A percentile compares a stretch with the other conserved stretches of the same genome.
These are phyloP conservation scores for Tephrocybe sp. DNA, from an alignment of 768 basidiomycete genomes.

Conservation along the genomic window DNA sequence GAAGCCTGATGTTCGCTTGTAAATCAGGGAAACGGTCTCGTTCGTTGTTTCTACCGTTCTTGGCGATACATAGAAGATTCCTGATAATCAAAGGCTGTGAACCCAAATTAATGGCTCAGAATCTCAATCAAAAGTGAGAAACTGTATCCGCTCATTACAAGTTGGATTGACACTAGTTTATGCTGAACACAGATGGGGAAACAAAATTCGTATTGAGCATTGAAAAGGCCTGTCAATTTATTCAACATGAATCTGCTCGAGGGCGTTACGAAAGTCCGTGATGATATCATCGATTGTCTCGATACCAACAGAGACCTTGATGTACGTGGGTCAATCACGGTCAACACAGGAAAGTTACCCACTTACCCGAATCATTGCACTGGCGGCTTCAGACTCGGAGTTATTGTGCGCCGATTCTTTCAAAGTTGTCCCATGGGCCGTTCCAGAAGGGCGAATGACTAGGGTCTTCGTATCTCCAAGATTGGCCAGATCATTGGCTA, in stretches of 20 bases:
- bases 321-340: background rate
- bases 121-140: no score
- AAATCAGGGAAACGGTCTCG: no score
- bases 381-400: background rate
- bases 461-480: conserved; percentile 16
- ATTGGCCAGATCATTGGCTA: conserved; percentile 34
- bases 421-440: conserved; percentile 1
- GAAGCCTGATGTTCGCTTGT: no score
- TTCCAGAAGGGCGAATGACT: conserved; percentile 3
- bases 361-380: conserved; percentile 7
- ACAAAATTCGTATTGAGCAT: no score
- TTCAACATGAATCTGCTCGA: background rate
- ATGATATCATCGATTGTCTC: background rate
- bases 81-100: no score
- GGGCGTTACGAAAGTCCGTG: background rate
- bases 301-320: background rate
- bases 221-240: background rate
- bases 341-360: background rate
- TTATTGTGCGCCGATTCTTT: background rate
- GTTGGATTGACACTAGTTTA: no score
- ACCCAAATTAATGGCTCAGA: no score
- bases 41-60: no score
- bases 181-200: no score
- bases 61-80: no score
- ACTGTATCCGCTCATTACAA: no score